These are phyloP conservation scores for Rhizophagus sp. DNA, from an alignment of 192 early-diverging fungal species.

Conservation along the genomic window DNA sequence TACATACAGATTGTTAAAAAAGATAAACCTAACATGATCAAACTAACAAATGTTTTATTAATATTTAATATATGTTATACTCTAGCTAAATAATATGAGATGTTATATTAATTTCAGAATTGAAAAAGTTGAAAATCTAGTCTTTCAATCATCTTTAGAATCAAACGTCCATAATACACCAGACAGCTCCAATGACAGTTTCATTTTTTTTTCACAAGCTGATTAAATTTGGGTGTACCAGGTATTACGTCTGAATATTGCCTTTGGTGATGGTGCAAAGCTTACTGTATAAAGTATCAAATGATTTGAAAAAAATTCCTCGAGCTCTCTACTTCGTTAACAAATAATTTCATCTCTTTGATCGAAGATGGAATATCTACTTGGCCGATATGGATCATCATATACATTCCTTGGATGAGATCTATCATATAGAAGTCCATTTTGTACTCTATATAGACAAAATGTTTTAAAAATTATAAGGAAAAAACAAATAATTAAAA, in stretches of 20 bases:
- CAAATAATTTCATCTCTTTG: slow-evolving; percentile 17
- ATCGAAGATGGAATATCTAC: slow-evolving; percentile 9
- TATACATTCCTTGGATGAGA: slow-evolving; percentile 23
- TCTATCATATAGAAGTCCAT: slow-evolving; percentile 22
- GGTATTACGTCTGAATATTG: slow-evolving; percentile 26
- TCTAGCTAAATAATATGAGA: too few relatives aligned
- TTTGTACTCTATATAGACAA: slow-evolving; percentile 4
- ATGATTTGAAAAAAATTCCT: slow-evolving; percentile 26
- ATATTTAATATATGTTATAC: too few relatives aligned
- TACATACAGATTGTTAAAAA: too few relatives aligned
- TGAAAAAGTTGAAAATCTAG: too few relatives aligned
- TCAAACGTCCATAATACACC: too few relatives aligned
- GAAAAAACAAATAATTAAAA: neutral
- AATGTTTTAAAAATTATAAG: too few relatives aligned
- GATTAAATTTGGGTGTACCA: slow-evolving; percentile 17
- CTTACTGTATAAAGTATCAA: neutral
- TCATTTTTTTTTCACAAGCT: slow-evolving; percentile 24
- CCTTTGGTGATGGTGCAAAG: slow-evolving; percentile 6
- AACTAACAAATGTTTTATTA: too few relatives aligned
- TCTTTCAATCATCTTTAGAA: too few relatives aligned
- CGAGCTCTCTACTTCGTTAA: slow-evolving; percentile 16
- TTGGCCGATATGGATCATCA: slow-evolving; percentile 23
- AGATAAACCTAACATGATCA: too few relatives aligned
- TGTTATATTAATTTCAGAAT: too few relatives aligned
- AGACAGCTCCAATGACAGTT: slow-evolving; percentile 16